Conservation (phyloP, 2,329 filamentous ascomycete species). For the Orbilia quercus region DNA sequence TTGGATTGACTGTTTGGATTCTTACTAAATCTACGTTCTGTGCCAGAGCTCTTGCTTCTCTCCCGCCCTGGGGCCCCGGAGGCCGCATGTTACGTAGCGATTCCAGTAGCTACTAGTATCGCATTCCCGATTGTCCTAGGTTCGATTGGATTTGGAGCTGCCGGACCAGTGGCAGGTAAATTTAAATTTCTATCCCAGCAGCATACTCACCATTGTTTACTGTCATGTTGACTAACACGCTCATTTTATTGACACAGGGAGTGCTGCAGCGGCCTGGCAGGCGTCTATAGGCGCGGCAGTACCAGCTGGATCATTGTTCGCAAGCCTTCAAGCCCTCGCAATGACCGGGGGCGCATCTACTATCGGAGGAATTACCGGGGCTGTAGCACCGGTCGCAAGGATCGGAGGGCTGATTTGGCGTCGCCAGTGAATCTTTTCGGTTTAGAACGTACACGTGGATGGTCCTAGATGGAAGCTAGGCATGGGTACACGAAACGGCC, state of each 20-base stretch:
- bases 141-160: neutral
- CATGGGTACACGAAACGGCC: neutral
- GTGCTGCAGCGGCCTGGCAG: conserved; percentile 12
- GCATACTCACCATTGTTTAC: too few relatives aligned
- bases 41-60: neutral
- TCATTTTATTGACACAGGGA: too few relatives aligned
- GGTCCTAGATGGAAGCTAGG: too few relatives aligned
- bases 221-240: too few relatives aligned
- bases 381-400: conserved; percentile 3
- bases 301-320: conserved; percentile 4
- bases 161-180: conserved; percentile 1
- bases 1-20: too few relatives aligned
- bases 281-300: conserved; percentile 12
- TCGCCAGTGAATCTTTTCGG: neutral
- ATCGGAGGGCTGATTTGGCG: conserved; percentile 3
- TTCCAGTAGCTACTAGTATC: neutral
- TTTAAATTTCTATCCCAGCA: too few relatives aligned
- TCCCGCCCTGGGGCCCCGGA: neutral
- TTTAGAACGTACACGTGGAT: too few relatives aligned
- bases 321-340: neutral
- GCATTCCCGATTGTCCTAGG: neutral
- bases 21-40: neutral
- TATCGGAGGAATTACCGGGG: conserved; percentile 1
- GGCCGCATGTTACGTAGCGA: neutral
- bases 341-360: conserved; percentile 4